A percentile compares a stretch with the other conserved stretches of the same genome.
phyloP scores from a whole-genome alignment of 2,329 filamentous ascomycete genomes.

The Fonsecaea monophora region DNA sequence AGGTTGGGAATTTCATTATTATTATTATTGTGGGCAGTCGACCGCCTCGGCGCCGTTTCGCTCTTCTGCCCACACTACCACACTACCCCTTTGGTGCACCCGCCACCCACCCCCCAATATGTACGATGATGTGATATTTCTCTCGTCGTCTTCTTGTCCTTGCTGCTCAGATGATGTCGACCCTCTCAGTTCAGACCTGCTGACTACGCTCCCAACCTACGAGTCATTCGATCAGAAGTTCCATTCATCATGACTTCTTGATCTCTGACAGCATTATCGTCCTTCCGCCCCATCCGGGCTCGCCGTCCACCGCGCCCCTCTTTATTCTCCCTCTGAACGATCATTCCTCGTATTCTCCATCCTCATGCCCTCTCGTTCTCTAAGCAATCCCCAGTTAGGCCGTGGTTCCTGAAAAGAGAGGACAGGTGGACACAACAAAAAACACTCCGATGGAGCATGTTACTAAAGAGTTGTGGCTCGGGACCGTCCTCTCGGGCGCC shows the following conservation, averaged over 20 bases:
- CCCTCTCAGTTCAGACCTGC: background rate
- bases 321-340: background rate
- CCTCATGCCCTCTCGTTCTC: background rate
- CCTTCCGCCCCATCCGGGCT: conserved; percentile 1
- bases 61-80: background rate
- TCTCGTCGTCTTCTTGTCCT: background rate
- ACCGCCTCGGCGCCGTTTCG: background rate
- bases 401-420: background rate
- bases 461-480: background rate
- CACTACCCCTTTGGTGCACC: background rate
- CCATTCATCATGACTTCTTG: background rate
- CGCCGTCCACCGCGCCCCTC: background rate
- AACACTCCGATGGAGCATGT: background rate
- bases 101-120: background rate
- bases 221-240: conserved; percentile 1
- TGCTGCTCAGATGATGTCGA: conserved; percentile 4
- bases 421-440: background rate
- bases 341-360: background rate
- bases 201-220: background rate
- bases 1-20: background rate
- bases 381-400: background rate
- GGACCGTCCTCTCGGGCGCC: background rate
- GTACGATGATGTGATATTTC: conserved; percentile 5
- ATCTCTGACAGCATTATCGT: background rate
- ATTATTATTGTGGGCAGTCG: too few relatives aligned